Evolutionary conservation across 495 filamentous ascomycete genomes (phyloP), one percentile per base, ranked within the genome.

Genomic region (Podospora australis): DNA sequence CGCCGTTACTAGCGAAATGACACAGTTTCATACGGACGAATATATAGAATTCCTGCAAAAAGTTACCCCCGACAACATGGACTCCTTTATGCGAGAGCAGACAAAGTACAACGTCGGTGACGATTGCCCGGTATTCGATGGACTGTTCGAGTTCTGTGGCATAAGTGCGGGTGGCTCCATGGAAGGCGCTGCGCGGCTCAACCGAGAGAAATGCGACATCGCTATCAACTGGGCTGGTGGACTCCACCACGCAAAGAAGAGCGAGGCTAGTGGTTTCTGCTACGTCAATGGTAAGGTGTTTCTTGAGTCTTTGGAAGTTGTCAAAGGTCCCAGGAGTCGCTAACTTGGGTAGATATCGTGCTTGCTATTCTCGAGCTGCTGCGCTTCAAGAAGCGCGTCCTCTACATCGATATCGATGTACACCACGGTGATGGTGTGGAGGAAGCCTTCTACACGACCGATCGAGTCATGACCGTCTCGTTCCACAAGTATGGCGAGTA

Each of bases 401-500:
- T 98, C 51, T 98, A 98, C 69, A 86, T 98, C 53, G 91, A 98
- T 62, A 96, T 98, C 56, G 91, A 98, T 64, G 91, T 98, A 9
- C 91, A 98, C 70, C 91, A 98, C 56, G 91, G 91, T 54, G 91
- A 98, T 63, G 91, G 91, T 49, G 91, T 98, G 32, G 90, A 98
- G 64, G 87, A 96, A 66, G 91, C 91, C 2, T 98, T 98, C 68
- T 94, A 88, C 72, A 92, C 89, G 13, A 94, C 90, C 23, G 90
- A 96, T 60, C 88, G 91, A 39, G 91, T 98, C 53, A 85, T 96
- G 73, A 98, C 91, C 0, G 80, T 96, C 17, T 95, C 89, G 38
- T 95, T 96, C 66, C 92, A 98, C 72, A 96, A 96, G 71, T 98
- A 94, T 64, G 92, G 94, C 65, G 92, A 97, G 60, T 98, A 96